A percentile compares a stretch with the other conserved stretches of the same genome.
phyloP scores from a whole-genome alignment of 2,329 filamentous ascomycete genomes.

The Aspergillus calidoustus region DNA sequence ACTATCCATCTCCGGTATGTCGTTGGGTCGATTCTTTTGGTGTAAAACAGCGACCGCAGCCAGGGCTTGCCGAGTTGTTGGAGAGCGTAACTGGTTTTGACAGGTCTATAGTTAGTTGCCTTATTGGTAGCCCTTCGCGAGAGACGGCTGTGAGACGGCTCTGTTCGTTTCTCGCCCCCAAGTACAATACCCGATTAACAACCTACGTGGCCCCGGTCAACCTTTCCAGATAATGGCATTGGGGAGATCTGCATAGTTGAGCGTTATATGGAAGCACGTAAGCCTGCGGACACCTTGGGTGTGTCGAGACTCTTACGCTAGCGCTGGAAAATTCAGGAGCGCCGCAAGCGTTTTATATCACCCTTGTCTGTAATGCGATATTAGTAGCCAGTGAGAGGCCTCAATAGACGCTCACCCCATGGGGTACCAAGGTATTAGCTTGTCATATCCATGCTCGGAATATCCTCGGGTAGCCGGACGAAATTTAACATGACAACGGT shows the following conservation, averaged over 20 bases:
- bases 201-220: not conserved
- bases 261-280: not conserved
- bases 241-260: not conserved
- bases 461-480: not conserved
- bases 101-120: not conserved
- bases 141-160: not conserved
- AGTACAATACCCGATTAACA: not conserved
- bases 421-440: constrained; percentile 5
- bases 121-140: not conserved
- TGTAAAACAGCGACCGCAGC: too few species aligned
- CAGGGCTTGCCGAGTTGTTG: not conserved
- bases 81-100: not conserved
- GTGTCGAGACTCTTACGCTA: not conserved
- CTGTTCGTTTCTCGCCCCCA: not conserved
- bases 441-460: not conserved
- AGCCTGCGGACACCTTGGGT: not conserved
- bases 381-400: not conserved
- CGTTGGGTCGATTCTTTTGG: not conserved
- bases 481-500: not conserved
- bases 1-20: not conserved
- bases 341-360: not conserved
- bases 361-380: not conserved
- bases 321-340: not conserved
- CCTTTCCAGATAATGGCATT: not conserved
- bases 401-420: not conserved